These are phyloP conservation scores for Pestalotiopsis fici DNA, from an alignment of 2,329 filamentous ascomycete species.

Conservation along the genomic window DNA sequence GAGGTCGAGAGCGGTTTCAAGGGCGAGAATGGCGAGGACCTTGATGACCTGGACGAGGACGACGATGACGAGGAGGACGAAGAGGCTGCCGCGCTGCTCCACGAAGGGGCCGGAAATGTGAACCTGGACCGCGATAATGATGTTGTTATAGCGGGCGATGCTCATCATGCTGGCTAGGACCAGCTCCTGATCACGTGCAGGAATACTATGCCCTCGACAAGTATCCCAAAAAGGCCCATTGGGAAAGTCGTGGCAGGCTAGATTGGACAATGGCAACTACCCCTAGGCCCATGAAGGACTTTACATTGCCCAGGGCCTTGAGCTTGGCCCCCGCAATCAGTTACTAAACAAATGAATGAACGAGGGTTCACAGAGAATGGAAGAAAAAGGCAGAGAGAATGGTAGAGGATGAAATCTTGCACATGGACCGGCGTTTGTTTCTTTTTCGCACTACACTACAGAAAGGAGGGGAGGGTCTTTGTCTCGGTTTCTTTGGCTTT, in stretches of 20 bases:
- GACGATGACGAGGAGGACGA: slow-evolving; percentile 53
- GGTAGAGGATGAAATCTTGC: slow-evolving; percentile 1
- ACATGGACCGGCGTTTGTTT: slow-evolving; percentile 6
- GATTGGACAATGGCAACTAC: too few species aligned
- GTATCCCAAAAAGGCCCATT: not conserved
- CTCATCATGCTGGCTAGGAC: slow-evolving; percentile 27
- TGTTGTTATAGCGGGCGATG: slow-evolving; percentile 20
- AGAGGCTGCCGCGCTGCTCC: slow-evolving; percentile 9
- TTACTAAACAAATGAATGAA: not conserved
- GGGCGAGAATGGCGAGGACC: slow-evolving; percentile 62
- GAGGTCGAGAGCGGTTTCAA: slow-evolving; percentile 81
- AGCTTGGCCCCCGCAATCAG: not conserved
- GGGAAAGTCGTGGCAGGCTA: not conserved
- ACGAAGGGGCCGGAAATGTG: slow-evolving; percentile 27
- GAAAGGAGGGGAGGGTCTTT: not conserved
- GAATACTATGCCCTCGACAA: not conserved
- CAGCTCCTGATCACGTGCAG: not conserved
- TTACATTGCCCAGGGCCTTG: not conserved
- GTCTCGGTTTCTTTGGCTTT: not conserved
- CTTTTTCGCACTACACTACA: not conserved
- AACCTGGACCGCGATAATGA: slow-evolving; percentile 15
- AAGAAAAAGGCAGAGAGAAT: not conserved
- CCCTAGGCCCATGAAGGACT: not conserved
- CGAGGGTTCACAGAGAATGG: not conserved
- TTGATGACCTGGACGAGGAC: slow-evolving; percentile 65